A percentile compares a stretch with the other conserved stretches of the same genome.
These are phyloP conservation scores for Yamadazyma atlantica DNA, from an alignment of 1,139 yeast species.

Conservation along the genomic window DNA sequence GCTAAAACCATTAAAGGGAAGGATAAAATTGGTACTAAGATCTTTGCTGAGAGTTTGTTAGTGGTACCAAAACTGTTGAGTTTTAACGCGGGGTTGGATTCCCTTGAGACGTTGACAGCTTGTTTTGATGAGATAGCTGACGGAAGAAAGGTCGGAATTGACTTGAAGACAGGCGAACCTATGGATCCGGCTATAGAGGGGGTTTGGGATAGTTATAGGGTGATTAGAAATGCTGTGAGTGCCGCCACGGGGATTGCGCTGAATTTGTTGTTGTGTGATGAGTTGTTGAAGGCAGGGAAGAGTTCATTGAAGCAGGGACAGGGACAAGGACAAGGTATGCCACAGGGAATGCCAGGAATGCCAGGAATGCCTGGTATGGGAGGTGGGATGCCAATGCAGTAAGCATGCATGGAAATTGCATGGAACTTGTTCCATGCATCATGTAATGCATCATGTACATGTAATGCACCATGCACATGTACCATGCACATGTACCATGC, in stretches of 20 bases:
- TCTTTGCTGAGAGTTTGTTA: conserved; percentile 88
- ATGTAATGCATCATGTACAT: too few relatives aligned
- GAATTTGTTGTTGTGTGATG: conserved; percentile 90
- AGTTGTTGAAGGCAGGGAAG: conserved; percentile 92
- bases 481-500: too few relatives aligned
- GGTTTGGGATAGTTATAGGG: conserved; percentile 94
- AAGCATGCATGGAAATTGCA: too few relatives aligned
- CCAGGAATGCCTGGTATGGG: conserved; percentile 27
- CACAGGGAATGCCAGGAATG: conserved; percentile 15
- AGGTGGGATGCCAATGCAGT: conserved; percentile 5
- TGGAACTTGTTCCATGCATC: neutral
- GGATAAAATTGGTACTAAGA: conserved; percentile 85
- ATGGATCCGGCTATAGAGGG: conserved; percentile 95
- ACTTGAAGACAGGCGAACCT: conserved; percentile 88
- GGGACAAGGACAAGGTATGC: conserved; percentile 15
- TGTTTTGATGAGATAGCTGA: conserved; percentile 90
- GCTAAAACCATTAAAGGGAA: conserved; percentile 74
- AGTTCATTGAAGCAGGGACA: conserved; percentile 75
- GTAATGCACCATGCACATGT: neutral
- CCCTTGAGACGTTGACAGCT: conserved; percentile 82
- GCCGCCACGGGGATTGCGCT: conserved; percentile 95
- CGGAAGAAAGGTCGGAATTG: conserved; percentile 86
- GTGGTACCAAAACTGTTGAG: conserved; percentile 92
- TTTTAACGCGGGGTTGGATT: conserved; percentile 90
- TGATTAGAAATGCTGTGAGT: conserved; percentile 85